phyloP scores from a whole-genome alignment of 805 yeast genomes.

The Cyberlindnera japonica region DNA sequence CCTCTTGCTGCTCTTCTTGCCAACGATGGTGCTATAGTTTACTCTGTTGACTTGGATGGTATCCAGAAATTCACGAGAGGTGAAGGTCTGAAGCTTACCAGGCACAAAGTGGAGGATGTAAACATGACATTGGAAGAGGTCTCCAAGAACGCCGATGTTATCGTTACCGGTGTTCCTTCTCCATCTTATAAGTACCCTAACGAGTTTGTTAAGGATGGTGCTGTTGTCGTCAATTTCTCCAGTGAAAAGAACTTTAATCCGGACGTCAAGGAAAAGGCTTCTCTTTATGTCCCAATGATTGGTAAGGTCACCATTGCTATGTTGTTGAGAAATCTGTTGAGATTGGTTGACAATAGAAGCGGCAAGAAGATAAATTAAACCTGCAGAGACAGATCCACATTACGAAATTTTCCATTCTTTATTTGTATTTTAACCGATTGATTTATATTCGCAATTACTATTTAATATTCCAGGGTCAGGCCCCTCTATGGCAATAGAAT shows the following conservation, averaged over 20 bases:
- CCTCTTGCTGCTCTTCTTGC: conserved; percentile 95
- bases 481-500: too few relatives aligned
- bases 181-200: conserved; percentile 82
- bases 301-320: conserved; percentile 97
- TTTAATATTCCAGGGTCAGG: too few relatives aligned
- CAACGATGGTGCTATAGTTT: conserved; percentile 95
- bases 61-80: conserved; percentile 93
- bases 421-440: not conserved
- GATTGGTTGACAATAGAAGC: conserved; percentile 67
- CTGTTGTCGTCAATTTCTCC: conserved; percentile 86
- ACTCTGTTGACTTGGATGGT: conserved; percentile 83
- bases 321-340: conserved; percentile 83
- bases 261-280: conserved; percentile 78
- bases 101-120: conserved; percentile 75
- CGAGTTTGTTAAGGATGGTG: conserved; percentile 76
- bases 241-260: conserved; percentile 85
- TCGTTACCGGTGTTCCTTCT: conserved; percentile 94
- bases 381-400: not conserved
- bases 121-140: conserved; percentile 55
- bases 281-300: conserved; percentile 89
- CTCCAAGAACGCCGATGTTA: conserved; percentile 77
- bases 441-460: too few relatives aligned
- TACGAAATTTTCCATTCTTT: too few relatives aligned
- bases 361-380: not conserved
- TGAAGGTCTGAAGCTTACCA: conserved; percentile 73